Evolutionary conservation across 805 yeast genomes (phyloP).

Genomic region (Pichia scutulata): DNA sequence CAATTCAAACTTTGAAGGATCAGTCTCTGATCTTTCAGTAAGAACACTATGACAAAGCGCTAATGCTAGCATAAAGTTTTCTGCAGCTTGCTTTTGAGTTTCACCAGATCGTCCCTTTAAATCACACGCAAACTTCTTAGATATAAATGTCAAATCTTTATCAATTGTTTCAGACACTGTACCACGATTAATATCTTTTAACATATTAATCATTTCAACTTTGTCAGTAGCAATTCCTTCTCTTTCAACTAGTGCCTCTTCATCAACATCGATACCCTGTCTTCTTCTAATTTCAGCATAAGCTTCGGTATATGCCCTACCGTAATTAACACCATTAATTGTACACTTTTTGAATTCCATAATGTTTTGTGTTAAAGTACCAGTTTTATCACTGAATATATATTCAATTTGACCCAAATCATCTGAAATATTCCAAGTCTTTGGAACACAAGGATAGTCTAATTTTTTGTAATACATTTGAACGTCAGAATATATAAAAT

Average conservation of each 20-base stretch:
- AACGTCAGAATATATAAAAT: slow-evolving; percentile 69
- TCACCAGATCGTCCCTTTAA: slow-evolving; percentile 43
- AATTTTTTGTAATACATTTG: slow-evolving; percentile 59
- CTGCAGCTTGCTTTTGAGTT: slow-evolving; percentile 49
- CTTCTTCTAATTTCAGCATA: slow-evolving; percentile 70
- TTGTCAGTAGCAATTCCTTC: slow-evolving; percentile 50
- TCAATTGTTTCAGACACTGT: slow-evolving; percentile 35
- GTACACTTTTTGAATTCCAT: slow-evolving; percentile 84
- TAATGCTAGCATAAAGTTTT: slow-evolving; percentile 68
- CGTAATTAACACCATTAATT: slow-evolving; percentile 64
- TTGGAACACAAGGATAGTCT: slow-evolving; percentile 79
- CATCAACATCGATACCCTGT: slow-evolving; percentile 67
- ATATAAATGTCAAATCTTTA: slow-evolving; percentile 57
- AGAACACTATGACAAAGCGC: slow-evolving; percentile 77
- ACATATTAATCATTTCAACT: slow-evolving; percentile 45
- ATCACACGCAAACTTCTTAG: slow-evolving; percentile 59
- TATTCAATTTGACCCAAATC: slow-evolving; percentile 83
- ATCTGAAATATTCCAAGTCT: slow-evolving; percentile 80
- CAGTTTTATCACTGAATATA: slow-evolving; percentile 78
- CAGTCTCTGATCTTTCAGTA: slow-evolving; percentile 55
- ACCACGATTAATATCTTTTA: slow-evolving; percentile 31
- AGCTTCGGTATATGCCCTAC: slow-evolving; percentile 79
- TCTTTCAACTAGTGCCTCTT: slow-evolving; percentile 31
- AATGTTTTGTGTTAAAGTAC: slow-evolving; percentile 74
- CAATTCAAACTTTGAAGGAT: slow-evolving; percentile 46